phyloP scores from a whole-genome alignment of 2,329 filamentous ascomycete species.

The Aspergillus aculeatus region DNA sequence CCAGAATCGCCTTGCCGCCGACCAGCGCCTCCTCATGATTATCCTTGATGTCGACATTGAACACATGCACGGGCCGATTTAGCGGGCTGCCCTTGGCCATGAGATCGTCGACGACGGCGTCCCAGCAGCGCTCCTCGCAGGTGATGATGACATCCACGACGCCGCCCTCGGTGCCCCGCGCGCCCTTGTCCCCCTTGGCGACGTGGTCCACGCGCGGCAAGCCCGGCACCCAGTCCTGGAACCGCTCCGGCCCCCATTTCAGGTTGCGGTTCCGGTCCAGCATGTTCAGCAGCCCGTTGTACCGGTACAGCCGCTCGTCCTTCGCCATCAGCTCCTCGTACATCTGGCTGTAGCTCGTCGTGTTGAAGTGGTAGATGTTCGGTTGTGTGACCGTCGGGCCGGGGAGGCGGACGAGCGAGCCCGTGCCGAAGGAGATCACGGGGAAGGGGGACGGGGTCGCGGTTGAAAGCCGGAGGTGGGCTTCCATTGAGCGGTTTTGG shows the following conservation, averaged over 20 bases:
- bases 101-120: slow-evolving; percentile 92
- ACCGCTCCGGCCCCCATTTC: slow-evolving; percentile 94
- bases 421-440: slow-evolving; percentile 97
- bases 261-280: slow-evolving; percentile 85
- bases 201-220: slow-evolving; percentile 75
- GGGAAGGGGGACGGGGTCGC: slow-evolving; percentile 75
- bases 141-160: slow-evolving; percentile 94
- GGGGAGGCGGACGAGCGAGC: slow-evolving; percentile 87
- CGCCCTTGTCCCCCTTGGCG: slow-evolving; percentile 68
- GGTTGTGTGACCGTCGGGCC: slow-evolving; percentile 89
- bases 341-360: slow-evolving; percentile 91
- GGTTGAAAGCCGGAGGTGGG: slow-evolving; percentile 86
- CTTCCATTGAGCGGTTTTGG: slow-evolving; percentile 99
- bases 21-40: slow-evolving; percentile 95
- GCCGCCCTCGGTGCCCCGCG: slow-evolving; percentile 78
- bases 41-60: slow-evolving; percentile 97
- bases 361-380: slow-evolving; percentile 98
- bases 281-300: slow-evolving; percentile 95
- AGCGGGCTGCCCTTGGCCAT: slow-evolving; percentile 80
- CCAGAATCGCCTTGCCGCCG: slow-evolving; percentile 86
- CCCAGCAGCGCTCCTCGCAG: slow-evolving; percentile 97
- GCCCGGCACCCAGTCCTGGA: slow-evolving; percentile 95
- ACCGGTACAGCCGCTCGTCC: slow-evolving; percentile 80
- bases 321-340: slow-evolving; percentile 86
- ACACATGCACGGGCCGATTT: slow-evolving; percentile 92